These are phyloP conservation scores for Fusarium drepaniforme DNA, from an alignment of 2,329 filamentous ascomycete genomes.

Conservation along the genomic window DNA sequence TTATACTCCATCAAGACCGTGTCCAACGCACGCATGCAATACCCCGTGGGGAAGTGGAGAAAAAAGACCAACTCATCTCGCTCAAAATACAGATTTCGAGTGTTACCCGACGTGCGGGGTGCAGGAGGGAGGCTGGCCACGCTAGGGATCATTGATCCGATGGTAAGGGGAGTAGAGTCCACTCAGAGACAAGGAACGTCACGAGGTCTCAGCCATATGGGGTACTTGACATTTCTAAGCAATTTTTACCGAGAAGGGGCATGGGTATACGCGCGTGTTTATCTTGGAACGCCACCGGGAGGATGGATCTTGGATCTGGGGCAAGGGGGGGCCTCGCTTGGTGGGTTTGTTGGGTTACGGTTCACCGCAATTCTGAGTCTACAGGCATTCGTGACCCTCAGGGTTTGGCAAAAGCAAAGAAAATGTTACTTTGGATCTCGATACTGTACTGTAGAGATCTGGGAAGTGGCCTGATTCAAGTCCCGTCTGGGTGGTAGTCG, in stretches of 20 bases:
- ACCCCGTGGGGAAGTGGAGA: conserved; percentile 29
- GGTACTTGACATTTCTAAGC: not conserved
- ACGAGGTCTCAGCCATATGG: not conserved
- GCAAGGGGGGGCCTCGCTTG: not conserved
- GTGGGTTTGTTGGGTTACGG: not conserved
- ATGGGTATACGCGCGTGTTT: not conserved
- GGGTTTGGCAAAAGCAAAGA: not conserved
- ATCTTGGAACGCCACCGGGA: not conserved
- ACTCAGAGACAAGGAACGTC: not conserved
- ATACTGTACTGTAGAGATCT: not conserved
- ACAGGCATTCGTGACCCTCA: not conserved
- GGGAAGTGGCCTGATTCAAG: not conserved
- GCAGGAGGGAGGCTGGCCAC: conserved; percentile 5
- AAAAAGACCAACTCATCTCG: not conserved
- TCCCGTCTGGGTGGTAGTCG: not conserved
- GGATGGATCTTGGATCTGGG: not conserved
- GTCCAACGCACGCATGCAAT: not conserved
- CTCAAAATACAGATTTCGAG: not conserved
- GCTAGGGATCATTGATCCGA: conserved; percentile 31
- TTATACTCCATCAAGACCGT: conserved; percentile 19
- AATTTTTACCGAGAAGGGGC: not conserved
- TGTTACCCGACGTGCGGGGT: conserved; percentile 23
- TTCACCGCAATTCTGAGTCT: not conserved
- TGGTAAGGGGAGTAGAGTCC: not conserved
- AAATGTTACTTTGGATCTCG: not conserved